Evolutionary conservation across 2,329 filamentous ascomycete species (phyloP).

Genomic region (Fusarium subglutinans): DNA sequence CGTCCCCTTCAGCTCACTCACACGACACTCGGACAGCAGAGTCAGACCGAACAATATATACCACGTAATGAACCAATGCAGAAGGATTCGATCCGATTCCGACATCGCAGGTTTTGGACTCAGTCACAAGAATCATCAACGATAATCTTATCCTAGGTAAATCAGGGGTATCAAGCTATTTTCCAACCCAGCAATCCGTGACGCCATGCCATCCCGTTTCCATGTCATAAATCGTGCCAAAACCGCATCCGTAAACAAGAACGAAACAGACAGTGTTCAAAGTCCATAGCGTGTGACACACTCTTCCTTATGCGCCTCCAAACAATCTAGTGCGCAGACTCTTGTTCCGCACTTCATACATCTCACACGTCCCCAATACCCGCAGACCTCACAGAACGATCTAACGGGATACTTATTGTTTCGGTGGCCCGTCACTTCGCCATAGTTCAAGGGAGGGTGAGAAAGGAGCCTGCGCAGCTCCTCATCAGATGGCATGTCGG

Average conservation of each 20-base stretch:
- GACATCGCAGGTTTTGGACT: constrained; percentile 6
- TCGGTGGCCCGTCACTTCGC: constrained; percentile 66
- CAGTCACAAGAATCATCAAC: neutral
- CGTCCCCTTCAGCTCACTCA: neutral
- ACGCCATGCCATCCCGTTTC: constrained; percentile 25
- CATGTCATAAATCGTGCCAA: neutral
- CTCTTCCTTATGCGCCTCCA: constrained; percentile 76
- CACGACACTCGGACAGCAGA: neutral
- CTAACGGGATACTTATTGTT: constrained; percentile 64
- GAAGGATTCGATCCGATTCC: neutral
- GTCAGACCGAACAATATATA: neutral
- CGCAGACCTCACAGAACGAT: constrained; percentile 80
- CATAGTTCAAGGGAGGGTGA: constrained; percentile 73
- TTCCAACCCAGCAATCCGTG: constrained; percentile 30
- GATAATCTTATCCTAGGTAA: neutral
- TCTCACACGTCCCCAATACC: constrained; percentile 80
- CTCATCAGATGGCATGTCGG: constrained; percentile 64
- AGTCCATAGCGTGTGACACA: constrained; percentile 72
- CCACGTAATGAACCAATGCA: neutral
- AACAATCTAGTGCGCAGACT: constrained; percentile 80
- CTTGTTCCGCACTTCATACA: constrained; percentile 82
- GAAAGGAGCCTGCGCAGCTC: constrained; percentile 72
- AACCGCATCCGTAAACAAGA: neutral
- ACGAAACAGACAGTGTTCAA: constrained; percentile 30
- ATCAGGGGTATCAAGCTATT: constrained; percentile 40